Evolutionary conservation across 2,329 filamentous ascomycete genomes (phyloP).

Genomic region (Fusarium siculi): DNA sequence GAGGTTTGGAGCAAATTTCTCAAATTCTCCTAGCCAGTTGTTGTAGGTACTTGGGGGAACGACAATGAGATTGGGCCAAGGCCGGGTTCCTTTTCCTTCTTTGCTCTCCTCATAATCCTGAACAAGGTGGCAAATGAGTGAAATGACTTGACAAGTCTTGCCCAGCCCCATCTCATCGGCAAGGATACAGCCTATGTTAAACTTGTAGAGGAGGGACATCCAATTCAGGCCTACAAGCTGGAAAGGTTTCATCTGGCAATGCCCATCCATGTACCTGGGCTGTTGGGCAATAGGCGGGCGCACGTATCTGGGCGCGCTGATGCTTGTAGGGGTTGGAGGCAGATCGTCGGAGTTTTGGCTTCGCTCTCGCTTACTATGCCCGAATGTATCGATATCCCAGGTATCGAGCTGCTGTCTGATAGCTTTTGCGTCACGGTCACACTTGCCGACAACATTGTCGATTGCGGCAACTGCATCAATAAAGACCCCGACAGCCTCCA

Average conservation of each 20-base stretch:
- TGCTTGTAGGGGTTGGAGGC: constrained; percentile 56
- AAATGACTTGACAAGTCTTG: constrained; percentile 97
- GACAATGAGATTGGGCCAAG: constrained; percentile 83
- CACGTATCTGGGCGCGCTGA: constrained; percentile 48
- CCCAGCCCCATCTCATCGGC: constrained; percentile 98
- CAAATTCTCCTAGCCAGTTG: constrained; percentile 94
- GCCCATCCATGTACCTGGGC: constrained; percentile 79
- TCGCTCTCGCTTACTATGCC: constrained; percentile 51
- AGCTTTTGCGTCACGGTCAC: constrained; percentile 74
- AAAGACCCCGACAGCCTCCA: constrained; percentile 72
- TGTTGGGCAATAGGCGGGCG: constrained; percentile 66
- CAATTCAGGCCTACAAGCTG: constrained; percentile 96
- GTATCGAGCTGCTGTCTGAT: constrained; percentile 58
- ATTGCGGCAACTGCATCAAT: constrained; percentile 84
- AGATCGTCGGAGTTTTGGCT: constrained; percentile 49
- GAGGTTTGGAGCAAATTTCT: constrained; percentile 83
- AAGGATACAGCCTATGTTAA: constrained; percentile 86
- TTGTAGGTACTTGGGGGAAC: constrained; percentile 94
- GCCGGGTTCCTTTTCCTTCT: constrained; percentile 44
- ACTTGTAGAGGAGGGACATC: constrained; percentile 84
- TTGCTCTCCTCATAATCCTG: constrained; percentile 63
- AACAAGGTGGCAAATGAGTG: constrained; percentile 85
- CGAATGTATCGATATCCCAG: constrained; percentile 62
- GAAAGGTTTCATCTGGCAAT: constrained; percentile 87
- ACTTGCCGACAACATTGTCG: constrained; percentile 81